These are phyloP conservation scores for Alternaria sp. DNA, from an alignment of 2,329 filamentous ascomycete species.

Conservation along the genomic window DNA sequence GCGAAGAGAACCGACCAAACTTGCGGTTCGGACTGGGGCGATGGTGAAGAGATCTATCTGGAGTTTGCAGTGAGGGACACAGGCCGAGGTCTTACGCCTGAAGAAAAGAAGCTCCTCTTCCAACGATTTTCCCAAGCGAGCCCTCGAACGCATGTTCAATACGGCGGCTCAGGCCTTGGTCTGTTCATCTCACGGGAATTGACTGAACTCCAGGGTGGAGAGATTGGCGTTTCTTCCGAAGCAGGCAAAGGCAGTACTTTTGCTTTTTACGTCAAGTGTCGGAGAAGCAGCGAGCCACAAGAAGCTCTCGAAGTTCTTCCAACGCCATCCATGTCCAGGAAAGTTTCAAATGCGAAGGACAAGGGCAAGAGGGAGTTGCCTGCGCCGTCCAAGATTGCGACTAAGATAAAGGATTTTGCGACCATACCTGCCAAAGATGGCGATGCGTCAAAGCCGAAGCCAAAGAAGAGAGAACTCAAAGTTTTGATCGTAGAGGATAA, in stretches of 20 bases:
- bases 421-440: conserved; percentile 15
- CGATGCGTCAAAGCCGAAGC: conserved; percentile 10
- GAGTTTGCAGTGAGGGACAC: conserved; percentile 79
- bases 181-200: conserved; percentile 80
- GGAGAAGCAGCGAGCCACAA: conserved; percentile 57
- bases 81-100: conserved; percentile 72
- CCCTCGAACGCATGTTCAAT: conserved; percentile 76
- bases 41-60: conserved; percentile 69
- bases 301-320: conserved; percentile 34
- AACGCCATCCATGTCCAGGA: conserved; percentile 33
- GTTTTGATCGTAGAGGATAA: conserved; percentile 54
- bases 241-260: conserved; percentile 75
- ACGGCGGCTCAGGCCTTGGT: conserved; percentile 79
- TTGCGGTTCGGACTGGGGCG: conserved; percentile 70
- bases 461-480: conserved; percentile 29
- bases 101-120: conserved; percentile 77
- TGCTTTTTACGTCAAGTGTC: conserved; percentile 76
- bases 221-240: conserved; percentile 74
- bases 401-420: conserved; percentile 48
- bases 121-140: conserved; percentile 80
- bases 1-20: conserved; percentile 56
- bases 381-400: conserved; percentile 9
- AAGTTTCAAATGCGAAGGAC: conserved; percentile 40
- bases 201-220: conserved; percentile 80
- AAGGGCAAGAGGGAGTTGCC: conserved; percentile 17